phyloP scores from a whole-genome alignment of 2,329 filamentous ascomycete species.

The Pseudogymnoascus sp. region DNA sequence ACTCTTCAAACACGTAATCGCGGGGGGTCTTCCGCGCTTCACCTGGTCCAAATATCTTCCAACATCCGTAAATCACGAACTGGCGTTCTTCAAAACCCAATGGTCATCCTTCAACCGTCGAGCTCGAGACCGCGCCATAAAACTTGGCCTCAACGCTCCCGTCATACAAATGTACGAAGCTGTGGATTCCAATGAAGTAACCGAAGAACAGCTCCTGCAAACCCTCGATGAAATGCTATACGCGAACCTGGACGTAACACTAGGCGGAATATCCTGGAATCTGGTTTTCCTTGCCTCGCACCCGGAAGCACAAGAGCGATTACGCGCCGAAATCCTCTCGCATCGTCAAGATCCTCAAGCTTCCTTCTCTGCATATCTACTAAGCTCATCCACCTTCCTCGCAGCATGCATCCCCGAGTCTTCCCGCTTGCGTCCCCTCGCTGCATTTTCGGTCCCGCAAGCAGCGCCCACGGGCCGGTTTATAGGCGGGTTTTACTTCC shows the following conservation, averaged over 20 bases:
- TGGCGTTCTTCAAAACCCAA: conserved; percentile 25
- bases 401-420: conserved; percentile 35
- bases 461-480: conserved; percentile 30
- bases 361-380: conserved; percentile 19
- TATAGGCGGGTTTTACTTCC: conserved; percentile 32
- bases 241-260: conserved; percentile 42
- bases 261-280: conserved; percentile 37
- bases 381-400: conserved; percentile 23
- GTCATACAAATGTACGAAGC: conserved; percentile 18
- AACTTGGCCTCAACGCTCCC: neutral
- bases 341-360: neutral
- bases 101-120: conserved; percentile 32
- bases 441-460: conserved; percentile 37
- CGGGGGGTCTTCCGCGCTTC: conserved; percentile 29
- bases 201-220: conserved; percentile 30
- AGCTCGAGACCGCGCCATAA: conserved; percentile 11
- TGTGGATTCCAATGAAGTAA: conserved; percentile 20
- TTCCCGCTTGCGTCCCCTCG: conserved; percentile 32
- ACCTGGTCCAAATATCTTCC: conserved; percentile 26
- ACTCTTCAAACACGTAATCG: conserved; percentile 29
- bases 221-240: conserved; percentile 41
- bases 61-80: conserved; percentile 21
- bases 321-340: conserved; percentile 24
- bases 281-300: conserved; percentile 35
- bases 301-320: conserved; percentile 25